Evolutionary conservation across 2,329 filamentous ascomycete genomes (phyloP).

Genomic region (Magnaporthiopsis poae): DNA sequence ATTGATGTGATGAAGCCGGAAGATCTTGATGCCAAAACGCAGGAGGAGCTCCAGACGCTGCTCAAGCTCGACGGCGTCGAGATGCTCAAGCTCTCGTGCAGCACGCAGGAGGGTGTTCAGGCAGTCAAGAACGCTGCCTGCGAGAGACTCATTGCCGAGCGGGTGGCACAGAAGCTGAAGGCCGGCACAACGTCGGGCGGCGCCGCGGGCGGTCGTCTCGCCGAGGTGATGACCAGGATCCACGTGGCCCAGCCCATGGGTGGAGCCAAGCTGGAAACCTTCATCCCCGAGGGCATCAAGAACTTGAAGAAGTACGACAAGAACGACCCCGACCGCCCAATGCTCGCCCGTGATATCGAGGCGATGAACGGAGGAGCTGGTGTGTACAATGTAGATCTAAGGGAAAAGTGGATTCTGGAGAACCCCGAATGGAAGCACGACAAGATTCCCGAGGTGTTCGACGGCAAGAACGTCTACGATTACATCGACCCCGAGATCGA

Average conservation of each 20-base stretch:
- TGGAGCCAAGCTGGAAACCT: slow-evolving; percentile 67
- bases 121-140: slow-evolving; percentile 91
- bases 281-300: slow-evolving; percentile 78
- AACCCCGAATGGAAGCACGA: slow-evolving; percentile 93
- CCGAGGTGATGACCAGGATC: slow-evolving; percentile 84
- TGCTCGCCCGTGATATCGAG: slow-evolving; percentile 76
- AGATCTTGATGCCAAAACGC: slow-evolving; percentile 69
- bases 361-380: slow-evolving; percentile 88
- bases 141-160: slow-evolving; percentile 81
- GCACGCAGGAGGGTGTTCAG: slow-evolving; percentile 87
- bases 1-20: slow-evolving; percentile 85
- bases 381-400: slow-evolving; percentile 89
- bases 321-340: slow-evolving; percentile 72
- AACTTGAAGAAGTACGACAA: slow-evolving; percentile 81
- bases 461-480: slow-evolving; percentile 96
- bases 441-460: slow-evolving; percentile 83
- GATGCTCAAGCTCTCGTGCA: slow-evolving; percentile 85
- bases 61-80: slow-evolving; percentile 62
- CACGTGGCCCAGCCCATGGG: slow-evolving; percentile 92
- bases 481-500: slow-evolving; percentile 97
- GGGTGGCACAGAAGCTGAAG: slow-evolving; percentile 92
- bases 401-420: slow-evolving; percentile 77
- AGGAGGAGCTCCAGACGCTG: slow-evolving; percentile 59
- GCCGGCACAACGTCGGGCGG: slow-evolving; percentile 72
- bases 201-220: slow-evolving; percentile 68